Percentiles rank a stretch among this genome's conserved stretches.
phyloP scores from a whole-genome alignment of 192 early-diverging fungal genomes.

The Kickxella alabastrina region DNA sequence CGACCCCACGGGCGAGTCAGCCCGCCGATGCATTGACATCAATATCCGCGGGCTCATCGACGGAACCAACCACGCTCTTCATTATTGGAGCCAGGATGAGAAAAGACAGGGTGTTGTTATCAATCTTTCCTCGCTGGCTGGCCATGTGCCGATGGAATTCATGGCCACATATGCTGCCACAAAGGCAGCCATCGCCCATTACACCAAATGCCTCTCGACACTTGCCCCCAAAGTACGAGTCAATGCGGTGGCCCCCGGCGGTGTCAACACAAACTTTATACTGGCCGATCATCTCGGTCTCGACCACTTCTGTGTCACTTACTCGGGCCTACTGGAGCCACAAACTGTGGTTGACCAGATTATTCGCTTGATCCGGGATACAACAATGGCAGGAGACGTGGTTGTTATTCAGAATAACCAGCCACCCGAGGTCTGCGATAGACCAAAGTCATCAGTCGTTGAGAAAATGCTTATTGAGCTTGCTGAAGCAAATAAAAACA shows the following conservation, averaged over 20 bases:
- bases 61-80: slow-evolving; percentile 64
- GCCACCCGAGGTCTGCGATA: slow-evolving; percentile 6
- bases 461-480: not conserved
- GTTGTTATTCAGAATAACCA: slow-evolving; percentile 13
- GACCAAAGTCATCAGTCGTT: slow-evolving; percentile 8
- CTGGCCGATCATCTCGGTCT: slow-evolving; percentile 35
- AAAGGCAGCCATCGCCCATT: slow-evolving; percentile 66
- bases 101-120: slow-evolving; percentile 57
- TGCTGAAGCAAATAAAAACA: not conserved
- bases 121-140: slow-evolving; percentile 68
- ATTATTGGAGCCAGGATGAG: slow-evolving; percentile 49
- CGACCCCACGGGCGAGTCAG: slow-evolving; percentile 42
- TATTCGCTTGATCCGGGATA: slow-evolving; percentile 53
- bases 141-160: slow-evolving; percentile 41
- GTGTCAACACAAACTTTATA: slow-evolving; percentile 51
- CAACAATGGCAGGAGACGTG: slow-evolving; percentile 45
- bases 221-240: slow-evolving; percentile 54
- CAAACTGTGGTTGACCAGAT: slow-evolving; percentile 52
- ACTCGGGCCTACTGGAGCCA: slow-evolving; percentile 21
- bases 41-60: slow-evolving; percentile 64
- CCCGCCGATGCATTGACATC: slow-evolving; percentile 61
- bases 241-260: slow-evolving; percentile 57
- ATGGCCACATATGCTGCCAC: slow-evolving; percentile 69
- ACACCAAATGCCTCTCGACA: slow-evolving; percentile 45
- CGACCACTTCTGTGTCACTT: slow-evolving; percentile 10